Base-by-base conservation (phyloP, 805 yeast species). In the Metschnikowia cerradonensis region DNA sequence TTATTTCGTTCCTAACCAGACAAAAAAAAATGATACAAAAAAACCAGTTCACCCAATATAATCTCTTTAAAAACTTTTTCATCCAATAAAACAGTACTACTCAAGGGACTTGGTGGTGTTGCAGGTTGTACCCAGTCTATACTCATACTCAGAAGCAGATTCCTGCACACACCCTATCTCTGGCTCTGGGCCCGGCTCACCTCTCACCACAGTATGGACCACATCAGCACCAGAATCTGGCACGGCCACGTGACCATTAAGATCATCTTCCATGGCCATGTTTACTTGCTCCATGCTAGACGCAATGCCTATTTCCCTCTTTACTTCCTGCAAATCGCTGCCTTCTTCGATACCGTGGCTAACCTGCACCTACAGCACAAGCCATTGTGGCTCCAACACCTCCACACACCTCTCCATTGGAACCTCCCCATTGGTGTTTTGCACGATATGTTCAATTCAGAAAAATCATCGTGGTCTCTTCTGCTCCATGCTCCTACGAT, bases 351-450 rank as follows among this genome's bases (percentile, higher is more conserved):
- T 33, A 61, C 33, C 17, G 35, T 50, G 43, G 14, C 69, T 2
- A 65, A 62, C 36, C 43, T 51, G 11, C n/a, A 44, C 17, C 34
- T 55, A 15, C 34, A 45, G 15, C 34, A 48, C 6, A 41, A 35
- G 13, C 65, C 69, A 1, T 47, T 70, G 68, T 90, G 96, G 96
- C 72, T 89, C 34, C 89, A 82, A 54, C 78, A 72, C 60, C 84
- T 83, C 32, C 76, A 69, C 4, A 81, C 75, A 1, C 90, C 94
- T 0, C 54, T 90, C 31, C 75, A 78, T 45, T 90, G 97, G 96
- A 81, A 86, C 56, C 71, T 81, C 54, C 96, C 96, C 0, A 65
- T 84, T 1, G 96, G 96, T 0, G 67, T 86, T 4, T 64, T 83
- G 2, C 82, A 76, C 60, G 96, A 89, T 58, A 67, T 73, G 7